Percentiles rank a stretch among this genome's conserved stretches.
These are phyloP conservation scores for Alopecurus myosuroides DNA, from an alignment of 176 grass and related monocot species.

Conservation along the genomic window DNA sequence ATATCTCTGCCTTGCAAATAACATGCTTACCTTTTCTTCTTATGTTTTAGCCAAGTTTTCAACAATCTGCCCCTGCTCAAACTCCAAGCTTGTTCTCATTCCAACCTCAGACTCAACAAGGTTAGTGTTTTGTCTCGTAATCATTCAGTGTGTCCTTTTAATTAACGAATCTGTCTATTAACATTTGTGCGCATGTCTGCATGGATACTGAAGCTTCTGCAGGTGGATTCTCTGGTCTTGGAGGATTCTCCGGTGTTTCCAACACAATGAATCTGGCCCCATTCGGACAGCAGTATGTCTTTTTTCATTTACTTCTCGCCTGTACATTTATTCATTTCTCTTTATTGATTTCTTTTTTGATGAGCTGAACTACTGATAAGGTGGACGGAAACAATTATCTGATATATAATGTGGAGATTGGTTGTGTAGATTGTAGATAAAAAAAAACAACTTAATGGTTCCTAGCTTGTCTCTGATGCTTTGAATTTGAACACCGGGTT, in stretches of 20 bases:
- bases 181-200: neutral
- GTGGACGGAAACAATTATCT: neutral
- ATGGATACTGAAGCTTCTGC: conserved; percentile 38
- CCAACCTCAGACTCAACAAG: conserved; percentile 51
- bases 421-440: neutral
- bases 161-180: neutral
- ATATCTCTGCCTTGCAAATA: neutral
- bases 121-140: conserved; percentile 31
- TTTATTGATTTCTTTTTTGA: neutral
- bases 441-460: neutral
- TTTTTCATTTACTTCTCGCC: conserved; percentile 18
- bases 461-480: conserved; percentile 7
- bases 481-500: neutral
- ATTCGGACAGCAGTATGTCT: conserved; percentile 71
- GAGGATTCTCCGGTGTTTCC: conserved; percentile 53
- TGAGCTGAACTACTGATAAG: neutral
- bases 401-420: neutral
- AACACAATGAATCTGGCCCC: conserved; percentile 47
- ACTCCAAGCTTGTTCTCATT: conserved; percentile 59
- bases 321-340: neutral
- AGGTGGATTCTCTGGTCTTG: conserved; percentile 53
- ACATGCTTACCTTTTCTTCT: conserved; percentile 8
- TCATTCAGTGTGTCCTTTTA: neutral
- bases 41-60: conserved; percentile 43
- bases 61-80: conserved; percentile 44